Percentiles rank a stretch among this genome's conserved stretches.
Evolutionary conservation across 768 basidiomycete genomes (phyloP).

Genomic region (Clitopilus passeckerianus): DNA sequence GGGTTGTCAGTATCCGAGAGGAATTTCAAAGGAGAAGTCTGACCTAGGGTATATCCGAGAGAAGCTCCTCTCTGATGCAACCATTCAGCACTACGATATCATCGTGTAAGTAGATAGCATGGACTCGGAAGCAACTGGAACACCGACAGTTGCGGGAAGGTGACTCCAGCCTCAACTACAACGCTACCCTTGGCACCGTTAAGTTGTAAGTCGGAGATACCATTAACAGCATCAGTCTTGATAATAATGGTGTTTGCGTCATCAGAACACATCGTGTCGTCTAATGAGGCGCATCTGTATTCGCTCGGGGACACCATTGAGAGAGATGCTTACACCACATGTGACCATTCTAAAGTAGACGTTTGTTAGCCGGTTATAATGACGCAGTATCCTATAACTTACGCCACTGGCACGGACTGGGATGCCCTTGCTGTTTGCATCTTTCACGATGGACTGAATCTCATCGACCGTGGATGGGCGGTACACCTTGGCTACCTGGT

Average conservation of each 20-base stretch:
- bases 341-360: slow-evolving; percentile 24
- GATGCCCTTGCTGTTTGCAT: slow-evolving; percentile 20
- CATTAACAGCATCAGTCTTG: slow-evolving; percentile 27
- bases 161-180: slow-evolving; percentile 29
- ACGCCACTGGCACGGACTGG: slow-evolving; percentile 30
- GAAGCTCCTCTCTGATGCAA: slow-evolving; percentile 27
- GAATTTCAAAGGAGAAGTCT: neutral
- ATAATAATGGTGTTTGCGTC: slow-evolving; percentile 28
- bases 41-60: slow-evolving; percentile 26
- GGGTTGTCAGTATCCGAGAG: neutral
- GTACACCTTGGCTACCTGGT: slow-evolving; percentile 23
- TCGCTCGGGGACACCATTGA: neutral
- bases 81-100: slow-evolving; percentile 24
- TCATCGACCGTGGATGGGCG: slow-evolving; percentile 25
- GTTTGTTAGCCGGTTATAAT: neutral
- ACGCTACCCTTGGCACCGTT: slow-evolving; percentile 22
- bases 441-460: slow-evolving; percentile 25
- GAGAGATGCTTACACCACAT: slow-evolving; percentile 27
- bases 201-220: slow-evolving; percentile 25
- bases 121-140: neutral
- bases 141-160: slow-evolving; percentile 29
- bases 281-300: slow-evolving; percentile 7
- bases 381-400: slow-evolving; percentile 6
- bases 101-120: neutral
- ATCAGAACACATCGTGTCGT: slow-evolving; percentile 33